Conservation (phyloP, 169 alveolate genomes). For the Plasmodium knowlesi region DNA sequence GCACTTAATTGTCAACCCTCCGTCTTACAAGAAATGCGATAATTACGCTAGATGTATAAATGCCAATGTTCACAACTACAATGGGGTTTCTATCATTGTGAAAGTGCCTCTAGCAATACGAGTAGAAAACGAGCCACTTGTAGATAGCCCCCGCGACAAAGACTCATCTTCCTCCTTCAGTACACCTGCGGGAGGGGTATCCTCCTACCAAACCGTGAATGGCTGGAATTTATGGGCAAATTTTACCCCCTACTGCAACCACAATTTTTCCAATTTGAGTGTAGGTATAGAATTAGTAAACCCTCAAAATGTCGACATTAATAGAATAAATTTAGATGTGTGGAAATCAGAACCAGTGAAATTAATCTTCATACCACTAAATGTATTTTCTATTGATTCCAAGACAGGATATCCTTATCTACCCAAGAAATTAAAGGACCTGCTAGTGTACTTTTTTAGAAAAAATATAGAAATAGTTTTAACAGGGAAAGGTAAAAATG, state of each 20-base stretch:
- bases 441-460: constrained; percentile 67
- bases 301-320: constrained; percentile 21
- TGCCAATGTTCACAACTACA: constrained; percentile 27
- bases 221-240: constrained; percentile 75
- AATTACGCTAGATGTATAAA: constrained; percentile 73
- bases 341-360: constrained; percentile 76
- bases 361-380: constrained; percentile 65
- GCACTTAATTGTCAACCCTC: constrained; percentile 39
- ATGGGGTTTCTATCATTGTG: constrained; percentile 37
- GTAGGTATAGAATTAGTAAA: constrained; percentile 58
- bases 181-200: neutral
- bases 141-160: neutral
- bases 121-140: neutral
- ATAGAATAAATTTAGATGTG: constrained; percentile 40
- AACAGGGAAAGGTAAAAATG: neutral
- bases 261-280: constrained; percentile 22
- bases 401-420: constrained; percentile 62
- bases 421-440: constrained; percentile 59
- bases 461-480: constrained; percentile 54
- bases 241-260: constrained; percentile 53
- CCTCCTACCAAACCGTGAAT: neutral
- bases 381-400: constrained; percentile 37
- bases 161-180: neutral
- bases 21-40: constrained; percentile 31
- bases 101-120: constrained; percentile 20